These are phyloP conservation scores for Cutaneotrichosporon cyanovorans DNA, from an alignment of 1,284 basidiomycete genomes.

Conservation along the genomic window DNA sequence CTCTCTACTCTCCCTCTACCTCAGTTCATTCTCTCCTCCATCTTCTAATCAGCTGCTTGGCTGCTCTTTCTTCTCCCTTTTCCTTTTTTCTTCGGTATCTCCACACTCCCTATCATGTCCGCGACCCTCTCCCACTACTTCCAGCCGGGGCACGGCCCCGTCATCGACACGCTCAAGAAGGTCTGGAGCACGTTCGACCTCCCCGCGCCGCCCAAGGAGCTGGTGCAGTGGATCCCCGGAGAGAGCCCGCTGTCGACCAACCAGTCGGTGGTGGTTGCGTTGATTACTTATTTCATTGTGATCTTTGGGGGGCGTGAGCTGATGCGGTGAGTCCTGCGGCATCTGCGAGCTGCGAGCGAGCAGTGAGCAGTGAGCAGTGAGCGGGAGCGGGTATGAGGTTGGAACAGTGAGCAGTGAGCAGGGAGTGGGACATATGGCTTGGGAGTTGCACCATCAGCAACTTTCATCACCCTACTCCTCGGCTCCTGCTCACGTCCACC, in stretches of 20 bases:
- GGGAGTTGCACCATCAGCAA: neutral
- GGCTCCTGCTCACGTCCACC: neutral
- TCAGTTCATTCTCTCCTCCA: neutral
- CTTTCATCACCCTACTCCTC: neutral
- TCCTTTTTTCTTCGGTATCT: neutral
- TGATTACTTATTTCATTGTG: constrained; percentile 74
- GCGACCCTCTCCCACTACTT: neutral
- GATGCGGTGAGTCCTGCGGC: constrained; percentile 57
- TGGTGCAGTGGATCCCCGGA: constrained; percentile 39
- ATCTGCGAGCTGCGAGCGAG: neutral
- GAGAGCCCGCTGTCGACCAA: constrained; percentile 70
- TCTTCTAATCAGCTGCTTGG: neutral
- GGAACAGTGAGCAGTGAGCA: too few species aligned
- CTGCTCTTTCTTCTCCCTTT: neutral
- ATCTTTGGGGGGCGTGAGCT: constrained; percentile 79
- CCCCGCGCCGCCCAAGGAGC: constrained; percentile 29
- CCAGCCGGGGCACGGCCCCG: constrained; percentile 31
- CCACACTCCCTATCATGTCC: neutral
- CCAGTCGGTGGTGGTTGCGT: constrained; percentile 60
- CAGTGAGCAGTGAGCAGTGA: too few species aligned
- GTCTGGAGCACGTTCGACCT: constrained; percentile 27
- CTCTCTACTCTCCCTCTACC: neutral
- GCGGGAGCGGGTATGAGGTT: too few species aligned
- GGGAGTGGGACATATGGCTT: neutral
- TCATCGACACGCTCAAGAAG: constrained; percentile 32